phyloP scores from a whole-genome alignment of 2,329 filamentous ascomycete species.

The Colletotrichum sp. region DNA sequence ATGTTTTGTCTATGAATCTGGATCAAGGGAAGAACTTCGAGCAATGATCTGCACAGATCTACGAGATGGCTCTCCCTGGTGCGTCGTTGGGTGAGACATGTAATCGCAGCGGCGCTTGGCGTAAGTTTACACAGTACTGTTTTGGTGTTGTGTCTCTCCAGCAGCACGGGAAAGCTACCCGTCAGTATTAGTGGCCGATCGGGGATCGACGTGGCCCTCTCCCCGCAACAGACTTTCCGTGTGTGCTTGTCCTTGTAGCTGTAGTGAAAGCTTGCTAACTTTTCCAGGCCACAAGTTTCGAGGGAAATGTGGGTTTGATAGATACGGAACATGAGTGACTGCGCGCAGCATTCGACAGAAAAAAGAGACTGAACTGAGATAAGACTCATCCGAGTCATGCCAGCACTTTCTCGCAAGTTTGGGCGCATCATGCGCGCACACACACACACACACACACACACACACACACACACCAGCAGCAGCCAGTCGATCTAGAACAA shows the following conservation, averaged over 20 bases:
- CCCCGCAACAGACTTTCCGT: background rate
- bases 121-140: background rate
- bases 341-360: background rate
- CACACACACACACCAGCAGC: background rate
- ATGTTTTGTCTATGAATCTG: background rate
- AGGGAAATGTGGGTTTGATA: background rate
- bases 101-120: background rate
- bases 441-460: no score
- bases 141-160: background rate
- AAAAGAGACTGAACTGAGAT: background rate
- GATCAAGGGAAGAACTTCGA: background rate
- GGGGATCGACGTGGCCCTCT: background rate
- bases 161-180: background rate
- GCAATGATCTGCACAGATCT: background rate
- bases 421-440: background rate
- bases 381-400: background rate
- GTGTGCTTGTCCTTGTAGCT: background rate
- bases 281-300: background rate
- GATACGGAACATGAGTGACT: background rate
- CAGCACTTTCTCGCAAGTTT: background rate
- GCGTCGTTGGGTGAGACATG: conserved; percentile 4
- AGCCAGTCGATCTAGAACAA: background rate
- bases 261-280: background rate
- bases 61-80: background rate
- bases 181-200: background rate